Evolutionary conservation across 2,329 filamentous ascomycete species (phyloP), one percentile per base, ranked within the genome.

Genomic region (Botrytis byssoidea): DNA sequence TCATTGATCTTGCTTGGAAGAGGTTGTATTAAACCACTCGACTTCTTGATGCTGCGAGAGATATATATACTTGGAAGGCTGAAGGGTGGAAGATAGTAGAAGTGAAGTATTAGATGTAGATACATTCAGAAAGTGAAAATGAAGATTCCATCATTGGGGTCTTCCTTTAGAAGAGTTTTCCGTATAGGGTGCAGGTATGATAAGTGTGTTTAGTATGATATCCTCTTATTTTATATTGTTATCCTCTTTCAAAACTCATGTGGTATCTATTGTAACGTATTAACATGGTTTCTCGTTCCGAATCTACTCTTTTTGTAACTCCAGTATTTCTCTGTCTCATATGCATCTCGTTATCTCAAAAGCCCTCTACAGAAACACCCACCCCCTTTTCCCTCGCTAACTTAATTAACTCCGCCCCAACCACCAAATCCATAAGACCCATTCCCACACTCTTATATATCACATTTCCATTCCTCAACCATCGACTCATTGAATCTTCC

Each of bases 371-470:
- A 12, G 82, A 82, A 14, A 83, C 87, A 10, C 90, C 90, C 18
- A 91, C 80, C 0, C 85, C 83, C 80, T 85, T 89, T 70, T 85
- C 82, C 60, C 83, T 83, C 1, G 90, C 90, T 75, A 90, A 80
- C 74, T 85, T 82, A 29, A 92, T 80, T 66, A 92, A 75, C 72
- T 90, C 86, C 77, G 85, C 84, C 22, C 89, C 90, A 2, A 91
- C 87, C 1, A 88, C 86, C 35, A 92, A 81, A 77, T 92, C 90
- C 89, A 92, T 91, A 69, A 91, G 80, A 0, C 89, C 90, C 66
- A 92, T 81, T 0, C 90, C 90, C 0, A 92, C 90, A 75, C 88
- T 89, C 84, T 92, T 92, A 80, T 91, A 92, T 12, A 92, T 86
- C 32, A 92, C 89, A 74, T 90, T 92, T 0, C 90, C 90, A 4